Evolutionary conservation across 768 basidiomycete species (phyloP).

Genomic region (Phanerochaete sordida): DNA sequence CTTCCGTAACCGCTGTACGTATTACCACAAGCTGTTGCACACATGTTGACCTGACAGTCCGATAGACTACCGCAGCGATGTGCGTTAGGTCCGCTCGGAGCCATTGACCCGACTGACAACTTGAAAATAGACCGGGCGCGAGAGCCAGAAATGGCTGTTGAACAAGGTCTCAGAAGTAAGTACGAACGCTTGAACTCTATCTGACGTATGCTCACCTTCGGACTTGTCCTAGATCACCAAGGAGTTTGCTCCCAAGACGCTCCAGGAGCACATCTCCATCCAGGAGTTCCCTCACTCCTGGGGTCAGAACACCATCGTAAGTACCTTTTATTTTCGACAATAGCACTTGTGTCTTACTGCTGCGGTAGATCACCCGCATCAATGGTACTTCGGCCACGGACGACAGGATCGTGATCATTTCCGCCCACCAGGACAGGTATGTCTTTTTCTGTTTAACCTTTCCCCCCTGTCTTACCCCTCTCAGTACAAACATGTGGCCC

Average conservation of each 20-base stretch:
- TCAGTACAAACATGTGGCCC: constrained; percentile 73
- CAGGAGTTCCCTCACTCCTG: constrained; percentile 76
- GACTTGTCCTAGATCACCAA: constrained; percentile 52
- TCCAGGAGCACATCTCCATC: constrained; percentile 57
- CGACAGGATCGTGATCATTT: constrained; percentile 63
- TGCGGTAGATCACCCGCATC: constrained; percentile 64
- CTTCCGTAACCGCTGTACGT: constrained; percentile 72
- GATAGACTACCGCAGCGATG: constrained; percentile 73
- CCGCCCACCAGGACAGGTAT: constrained; percentile 83
- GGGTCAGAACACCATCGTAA: constrained; percentile 72
- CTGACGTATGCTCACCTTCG: background rate
- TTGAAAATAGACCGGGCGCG: constrained; percentile 55
- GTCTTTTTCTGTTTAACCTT: constrained; percentile 9
- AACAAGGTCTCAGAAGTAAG: constrained; percentile 60
- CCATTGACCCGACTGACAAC: background rate
- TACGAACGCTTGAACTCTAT: background rate
- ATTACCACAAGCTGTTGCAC: background rate
- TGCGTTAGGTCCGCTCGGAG: constrained; percentile 24
- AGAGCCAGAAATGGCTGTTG: constrained; percentile 79
- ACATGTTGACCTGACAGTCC: background rate
- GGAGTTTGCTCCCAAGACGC: constrained; percentile 52
- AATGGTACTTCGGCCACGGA: constrained; percentile 64
- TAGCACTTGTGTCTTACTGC: constrained; percentile 4
- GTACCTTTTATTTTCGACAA: background rate
- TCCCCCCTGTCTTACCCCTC: constrained; percentile 5